Evolutionary conservation across 106 monocot species (phyloP), one percentile per base, ranked within the genome.

Genomic region (Dioscorea zingiberensis): DNA sequence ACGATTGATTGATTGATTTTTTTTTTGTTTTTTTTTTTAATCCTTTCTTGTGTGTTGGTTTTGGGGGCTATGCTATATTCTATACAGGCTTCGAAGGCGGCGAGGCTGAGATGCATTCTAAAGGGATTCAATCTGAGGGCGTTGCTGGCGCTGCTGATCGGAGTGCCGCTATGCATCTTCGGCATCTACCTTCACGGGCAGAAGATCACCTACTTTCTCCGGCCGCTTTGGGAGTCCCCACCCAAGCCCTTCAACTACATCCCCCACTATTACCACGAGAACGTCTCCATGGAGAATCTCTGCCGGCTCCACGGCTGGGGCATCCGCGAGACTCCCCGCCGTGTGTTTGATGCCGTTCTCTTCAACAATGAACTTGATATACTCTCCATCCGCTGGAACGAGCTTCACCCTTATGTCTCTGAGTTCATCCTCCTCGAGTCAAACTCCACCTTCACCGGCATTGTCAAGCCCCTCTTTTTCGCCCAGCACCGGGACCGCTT

Each of bases 311-410:
- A 94, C 58, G 94, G 94, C 14, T 94, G 94, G 94, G 47, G 67
- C 17, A 69, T 85, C 5, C 81, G 94, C 1, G 84, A 87, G 6
- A 80, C 87, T 13, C 94, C 94, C 3, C 58, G 94, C 11, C 79
- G 87, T 8, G 94, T 94, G 16, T 94, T 94, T 21, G 94, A 94
- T 74, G 94, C 94, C 1, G 94, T 94, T 0, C 79, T 94, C 49
- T 94, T 94, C 80, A 94, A 83, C 74, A 94, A 94, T 32, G 94
- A 94, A 59, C 54, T 94, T 2, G 94, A 94, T 48, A 94, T 94
- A 23, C 87, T 94, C 22, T 61, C 74, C 1, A 74, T 94, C 54
- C 76, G 94, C 11, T 94, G 94, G 94, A 79, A 87, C 0, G 94
- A 94, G 70, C 84, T 94, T 1, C 81, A 75, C 18, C 87, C 90